Evolutionary conservation across 768 basidiomycete species (phyloP).

Genomic region (Kwoniella pini): DNA sequence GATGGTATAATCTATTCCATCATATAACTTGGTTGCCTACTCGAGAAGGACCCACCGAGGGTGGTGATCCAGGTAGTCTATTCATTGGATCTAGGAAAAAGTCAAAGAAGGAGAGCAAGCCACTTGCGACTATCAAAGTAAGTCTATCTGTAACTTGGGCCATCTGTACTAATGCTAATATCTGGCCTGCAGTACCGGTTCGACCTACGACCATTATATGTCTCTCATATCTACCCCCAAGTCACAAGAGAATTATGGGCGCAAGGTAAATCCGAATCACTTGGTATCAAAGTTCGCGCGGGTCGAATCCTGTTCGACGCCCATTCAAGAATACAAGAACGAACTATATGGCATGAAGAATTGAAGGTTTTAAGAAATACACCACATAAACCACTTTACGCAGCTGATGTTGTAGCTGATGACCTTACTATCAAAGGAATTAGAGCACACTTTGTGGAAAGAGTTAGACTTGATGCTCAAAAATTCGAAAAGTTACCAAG

Average conservation of each 20-base stretch:
- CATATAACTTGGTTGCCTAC: slow-evolving; percentile 75
- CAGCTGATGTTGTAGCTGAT: slow-evolving; percentile 78
- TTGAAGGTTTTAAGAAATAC: slow-evolving; percentile 62
- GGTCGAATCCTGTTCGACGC: slow-evolving; percentile 82
- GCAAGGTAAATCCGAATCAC: slow-evolving; percentile 72
- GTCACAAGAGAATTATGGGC: slow-evolving; percentile 77
- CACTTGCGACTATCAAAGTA: slow-evolving; percentile 80
- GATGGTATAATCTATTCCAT: slow-evolving; percentile 86
- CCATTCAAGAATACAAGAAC: slow-evolving; percentile 88
- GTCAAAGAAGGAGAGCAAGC: slow-evolving; percentile 83
- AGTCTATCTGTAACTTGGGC: slow-evolving; percentile 13
- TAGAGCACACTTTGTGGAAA: slow-evolving; percentile 72
- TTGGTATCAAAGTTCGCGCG: slow-evolving; percentile 82
- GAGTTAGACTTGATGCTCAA: slow-evolving; percentile 7
- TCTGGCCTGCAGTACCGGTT: slow-evolving; percentile 64
- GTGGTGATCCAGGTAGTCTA: slow-evolving; percentile 59
- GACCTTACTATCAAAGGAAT: slow-evolving; percentile 74
- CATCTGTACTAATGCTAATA: too few relatives aligned
- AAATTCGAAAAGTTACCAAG: slow-evolving; percentile 41
- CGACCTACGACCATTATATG: slow-evolving; percentile 70
- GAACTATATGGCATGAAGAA: slow-evolving; percentile 62
- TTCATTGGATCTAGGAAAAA: slow-evolving; percentile 68
- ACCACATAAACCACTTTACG: slow-evolving; percentile 80
- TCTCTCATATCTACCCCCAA: slow-evolving; percentile 85
- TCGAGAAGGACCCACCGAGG: slow-evolving; percentile 64